Evolutionary conservation across 2,329 filamentous ascomycete genomes (phyloP), one percentile per base, ranked within the genome.

Genomic region (Aspergillus sclerotialis): DNA sequence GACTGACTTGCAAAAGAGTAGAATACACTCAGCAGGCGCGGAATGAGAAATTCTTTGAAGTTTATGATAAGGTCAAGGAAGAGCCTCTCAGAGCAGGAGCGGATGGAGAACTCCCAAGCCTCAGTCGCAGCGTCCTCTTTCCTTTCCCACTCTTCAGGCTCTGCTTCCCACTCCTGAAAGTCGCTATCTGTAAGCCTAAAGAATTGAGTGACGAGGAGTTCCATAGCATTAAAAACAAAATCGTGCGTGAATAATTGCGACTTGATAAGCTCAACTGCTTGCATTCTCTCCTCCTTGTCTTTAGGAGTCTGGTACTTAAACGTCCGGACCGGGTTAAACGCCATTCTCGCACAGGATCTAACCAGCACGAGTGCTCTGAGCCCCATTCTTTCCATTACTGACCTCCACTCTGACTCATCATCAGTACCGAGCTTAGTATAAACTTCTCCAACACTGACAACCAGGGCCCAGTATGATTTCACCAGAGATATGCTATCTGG

Each of bases 131-230:
- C 84, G 51, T 93, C 87, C 65, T 95, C 88, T 50, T 82, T 80
- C 44, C 84, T 81, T 59, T 95, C 90, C 89, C 92, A 98, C 35
- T 93, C 88, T 58, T 98, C 87, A 0, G 90, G 87, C 38, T 94
- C 88, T 53, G 93, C 83, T 55, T 93, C 83, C 92, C 92, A 98
- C 38, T 87, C 83, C 42, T 87, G 80, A 1, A 96, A 74, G 59
- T 98, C 92, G 33, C 79, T 78, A 39, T 83, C 76, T 21, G 87
- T 78, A 58, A 96, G 92, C 24, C 92, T 75, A 56, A 98, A 92
- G 46, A 94, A 86, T 49, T 83, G 81, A 1, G 84, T 87, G 33
- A 98, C 84, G 36, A 94, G 78, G 9, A 82, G 71, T 45, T 92
- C 86, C 56, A 92, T 86, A 46, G 94, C 82, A 44, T 89, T 78